phyloP scores from a whole-genome alignment of 2,329 filamentous ascomycete species.

The Annulohypoxylon truncatum region DNA sequence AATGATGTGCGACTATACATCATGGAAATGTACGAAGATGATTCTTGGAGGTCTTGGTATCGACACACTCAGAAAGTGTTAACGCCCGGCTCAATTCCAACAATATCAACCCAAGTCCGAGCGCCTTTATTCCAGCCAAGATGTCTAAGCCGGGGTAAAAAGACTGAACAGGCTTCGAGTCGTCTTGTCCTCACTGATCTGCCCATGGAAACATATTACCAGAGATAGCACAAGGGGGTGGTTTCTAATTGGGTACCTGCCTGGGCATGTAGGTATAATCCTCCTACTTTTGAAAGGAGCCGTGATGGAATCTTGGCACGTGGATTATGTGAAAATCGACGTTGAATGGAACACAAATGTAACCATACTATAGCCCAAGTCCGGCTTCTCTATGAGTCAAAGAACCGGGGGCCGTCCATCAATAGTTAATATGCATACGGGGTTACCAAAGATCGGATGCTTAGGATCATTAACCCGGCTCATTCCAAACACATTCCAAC shows the following conservation, averaged over 20 bases:
- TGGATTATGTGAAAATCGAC: constrained; percentile 7
- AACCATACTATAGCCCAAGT: neutral
- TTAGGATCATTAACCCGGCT: constrained; percentile 17
- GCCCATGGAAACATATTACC: neutral
- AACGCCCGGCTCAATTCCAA: no score
- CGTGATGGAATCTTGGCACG: constrained; percentile 2
- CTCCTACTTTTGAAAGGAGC: neutral
- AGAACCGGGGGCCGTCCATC: neutral
- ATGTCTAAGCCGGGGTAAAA: neutral
- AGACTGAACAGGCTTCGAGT: neutral
- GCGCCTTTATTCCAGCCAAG: neutral
- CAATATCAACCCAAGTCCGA: neutral
- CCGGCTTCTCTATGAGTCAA: neutral
- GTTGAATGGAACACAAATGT: neutral
- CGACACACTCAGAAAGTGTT: no score
- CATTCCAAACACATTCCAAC: constrained; percentile 1
- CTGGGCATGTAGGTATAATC: neutral
- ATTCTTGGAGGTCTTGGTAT: no score
- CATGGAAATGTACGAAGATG: no score
- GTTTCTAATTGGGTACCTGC: neutral
- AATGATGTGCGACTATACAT: no score
- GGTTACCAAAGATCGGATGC: constrained; percentile 2
- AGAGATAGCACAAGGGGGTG: neutral
- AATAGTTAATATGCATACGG: neutral
- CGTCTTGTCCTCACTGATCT: neutral